phyloP scores from a whole-genome alignment of 2,329 filamentous ascomycete species.

The Grosmannia clavigera region DNA sequence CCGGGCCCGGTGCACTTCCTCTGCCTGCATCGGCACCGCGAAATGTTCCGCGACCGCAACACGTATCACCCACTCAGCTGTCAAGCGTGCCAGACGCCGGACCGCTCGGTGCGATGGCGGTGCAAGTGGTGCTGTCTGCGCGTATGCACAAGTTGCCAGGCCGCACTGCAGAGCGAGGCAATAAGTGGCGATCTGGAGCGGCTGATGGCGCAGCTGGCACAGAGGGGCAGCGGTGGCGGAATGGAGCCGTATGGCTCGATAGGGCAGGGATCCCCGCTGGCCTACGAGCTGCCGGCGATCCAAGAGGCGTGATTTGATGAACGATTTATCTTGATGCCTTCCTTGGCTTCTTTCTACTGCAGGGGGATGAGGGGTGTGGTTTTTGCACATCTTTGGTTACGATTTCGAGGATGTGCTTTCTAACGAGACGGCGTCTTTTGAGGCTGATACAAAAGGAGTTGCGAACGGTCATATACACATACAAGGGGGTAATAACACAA shows the following conservation, averaged over 20 bases:
- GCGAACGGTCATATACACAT: not conserved
- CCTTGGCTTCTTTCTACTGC: not conserved
- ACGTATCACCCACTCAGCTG: conserved; percentile 38
- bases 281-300: conserved; percentile 4
- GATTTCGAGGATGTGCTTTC: not conserved
- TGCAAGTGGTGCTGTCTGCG: conserved; percentile 40
- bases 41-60: conserved; percentile 37
- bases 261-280: not conserved
- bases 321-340: too few relatives aligned
- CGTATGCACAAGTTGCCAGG: conserved; percentile 36
- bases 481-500: not conserved
- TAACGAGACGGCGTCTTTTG: not conserved
- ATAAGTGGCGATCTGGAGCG: conserved; percentile 30
- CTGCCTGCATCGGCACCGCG: conserved; percentile 35
- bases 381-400: not conserved
- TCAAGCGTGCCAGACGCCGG: conserved; percentile 36
- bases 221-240: not conserved
- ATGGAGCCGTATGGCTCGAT: not conserved
- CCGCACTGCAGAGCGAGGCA: conserved; percentile 26
- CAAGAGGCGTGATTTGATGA: not conserved
- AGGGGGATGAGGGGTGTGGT: not conserved
- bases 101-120: conserved; percentile 30
- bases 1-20: conserved; percentile 26
- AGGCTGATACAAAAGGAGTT: not conserved
- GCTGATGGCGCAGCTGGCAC: conserved; percentile 22